These are phyloP conservation scores for Pterocarpus macrocarpus DNA, from an alignment of 306 rosid species.

Conservation along the genomic window DNA sequence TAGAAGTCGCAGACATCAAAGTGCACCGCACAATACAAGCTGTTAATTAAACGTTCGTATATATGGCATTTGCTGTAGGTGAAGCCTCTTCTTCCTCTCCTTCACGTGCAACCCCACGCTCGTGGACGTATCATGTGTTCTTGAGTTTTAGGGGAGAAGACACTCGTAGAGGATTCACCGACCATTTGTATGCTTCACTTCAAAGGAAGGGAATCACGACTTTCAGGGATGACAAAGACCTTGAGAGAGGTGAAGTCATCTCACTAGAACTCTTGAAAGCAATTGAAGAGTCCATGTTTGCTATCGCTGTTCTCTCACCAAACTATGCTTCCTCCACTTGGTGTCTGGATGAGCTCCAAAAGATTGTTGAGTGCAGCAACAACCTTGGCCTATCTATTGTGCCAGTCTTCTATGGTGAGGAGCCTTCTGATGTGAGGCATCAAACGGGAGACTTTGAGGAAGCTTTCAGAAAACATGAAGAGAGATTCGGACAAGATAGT, in stretches of 20 bases:
- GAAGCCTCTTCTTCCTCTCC: not conserved
- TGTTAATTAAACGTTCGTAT: not conserved
- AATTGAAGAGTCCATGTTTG: not conserved
- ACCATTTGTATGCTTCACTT: not conserved
- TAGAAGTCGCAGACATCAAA: too few relatives aligned
- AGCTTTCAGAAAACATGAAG: not conserved
- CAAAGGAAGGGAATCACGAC: not conserved
- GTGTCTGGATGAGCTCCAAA: not conserved
- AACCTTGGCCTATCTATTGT: not conserved
- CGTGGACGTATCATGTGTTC: not conserved
- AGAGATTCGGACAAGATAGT: not conserved
- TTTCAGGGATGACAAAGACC: too few relatives aligned
- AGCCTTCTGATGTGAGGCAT: not conserved
- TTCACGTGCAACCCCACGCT: not conserved
- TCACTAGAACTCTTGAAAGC: not conserved
- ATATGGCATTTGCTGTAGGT: not conserved
- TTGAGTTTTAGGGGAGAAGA: conserved; percentile 12
- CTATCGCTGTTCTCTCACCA: not conserved
- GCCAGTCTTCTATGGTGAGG: not conserved
- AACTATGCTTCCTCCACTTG: not conserved
- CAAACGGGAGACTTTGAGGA: not conserved
- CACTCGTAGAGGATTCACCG: not conserved
- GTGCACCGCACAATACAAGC: not conserved
- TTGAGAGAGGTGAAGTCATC: not conserved
- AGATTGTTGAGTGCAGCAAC: not conserved